A percentile compares a stretch with the other conserved stretches of the same genome.
Conservation (phyloP, 129 eudicot species). For the Scalesia atractyloides region DNA sequence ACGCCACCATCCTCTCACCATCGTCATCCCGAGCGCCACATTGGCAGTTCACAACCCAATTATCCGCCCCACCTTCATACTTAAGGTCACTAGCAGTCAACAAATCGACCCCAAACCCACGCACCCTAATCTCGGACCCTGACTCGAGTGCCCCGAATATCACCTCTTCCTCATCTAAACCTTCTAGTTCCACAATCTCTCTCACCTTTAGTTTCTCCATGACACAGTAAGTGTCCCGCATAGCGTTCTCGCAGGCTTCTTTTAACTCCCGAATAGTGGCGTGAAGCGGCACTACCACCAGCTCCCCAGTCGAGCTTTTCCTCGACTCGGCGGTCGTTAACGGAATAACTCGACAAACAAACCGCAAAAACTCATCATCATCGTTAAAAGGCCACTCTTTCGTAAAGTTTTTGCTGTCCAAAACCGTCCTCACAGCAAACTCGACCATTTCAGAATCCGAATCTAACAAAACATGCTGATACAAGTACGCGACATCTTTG, state of each 20-base stretch:
- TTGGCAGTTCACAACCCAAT: constrained; percentile 76
- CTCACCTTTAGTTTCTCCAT: constrained; percentile 57
- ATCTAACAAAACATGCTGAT: constrained; percentile 45
- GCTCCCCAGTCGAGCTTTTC: constrained; percentile 42
- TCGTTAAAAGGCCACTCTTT: constrained; percentile 73
- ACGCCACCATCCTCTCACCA: constrained; percentile 93
- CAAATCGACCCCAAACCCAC: constrained; percentile 60
- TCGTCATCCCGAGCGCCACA: constrained; percentile 93
- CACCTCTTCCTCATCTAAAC: constrained; percentile 53
- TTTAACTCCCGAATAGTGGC: constrained; percentile 66
- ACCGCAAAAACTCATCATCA: constrained; percentile 60
- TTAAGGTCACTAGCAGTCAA: constrained; percentile 35
- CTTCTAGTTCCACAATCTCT: constrained; percentile 53
- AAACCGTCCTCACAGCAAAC: constrained; percentile 44
- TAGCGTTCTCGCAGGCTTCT: constrained; percentile 42
- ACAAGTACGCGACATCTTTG: constrained; percentile 48
- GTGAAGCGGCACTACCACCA: constrained; percentile 61
- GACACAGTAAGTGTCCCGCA: constrained; percentile 70
- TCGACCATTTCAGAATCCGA: constrained; percentile 47
- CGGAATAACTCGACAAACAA: constrained; percentile 47
- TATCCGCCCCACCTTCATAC: constrained; percentile 74
- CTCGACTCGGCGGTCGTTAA: constrained; percentile 11
- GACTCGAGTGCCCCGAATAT: constrained; percentile 71
- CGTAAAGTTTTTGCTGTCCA: constrained; percentile 64
- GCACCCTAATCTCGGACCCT: constrained; percentile 59